phyloP scores from a whole-genome alignment of 306 rosid species.

The Trifolium dubium region DNA sequence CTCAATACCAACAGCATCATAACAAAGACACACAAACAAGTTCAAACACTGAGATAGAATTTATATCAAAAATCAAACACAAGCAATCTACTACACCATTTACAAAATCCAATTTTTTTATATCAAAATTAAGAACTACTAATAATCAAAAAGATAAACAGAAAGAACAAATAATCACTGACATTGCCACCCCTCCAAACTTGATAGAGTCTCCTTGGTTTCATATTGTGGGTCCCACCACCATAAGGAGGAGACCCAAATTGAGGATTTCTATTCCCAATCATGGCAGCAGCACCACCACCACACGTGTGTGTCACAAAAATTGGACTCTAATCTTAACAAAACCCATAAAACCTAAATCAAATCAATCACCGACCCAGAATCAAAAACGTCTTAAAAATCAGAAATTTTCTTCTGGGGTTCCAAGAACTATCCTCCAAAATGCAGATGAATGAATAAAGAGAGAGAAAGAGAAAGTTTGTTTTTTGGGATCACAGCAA shows the following conservation, averaged over 20 bases:
- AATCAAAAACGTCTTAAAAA: conserved; percentile 32
- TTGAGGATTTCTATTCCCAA: conserved; percentile 44
- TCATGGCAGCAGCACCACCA: conserved; percentile 42
- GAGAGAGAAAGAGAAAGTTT: conserved; percentile 17
- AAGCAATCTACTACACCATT: conserved; percentile 8
- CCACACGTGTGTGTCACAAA: conserved; percentile 31
- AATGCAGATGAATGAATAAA: conserved; percentile 38
- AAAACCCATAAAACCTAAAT: conserved; percentile 46
- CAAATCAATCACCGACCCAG: conserved; percentile 30
- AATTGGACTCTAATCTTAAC: conserved; percentile 37
- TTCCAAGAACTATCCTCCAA: conserved; percentile 23
- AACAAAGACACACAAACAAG: conserved; percentile 36
- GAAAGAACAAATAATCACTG: conserved; percentile 45
- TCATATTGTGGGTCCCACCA: conserved; percentile 45
- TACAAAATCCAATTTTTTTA: conserved; percentile 15
- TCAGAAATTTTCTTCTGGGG: conserved; percentile 40
- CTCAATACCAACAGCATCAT: conserved; percentile 15
- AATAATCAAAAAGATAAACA: background rate
- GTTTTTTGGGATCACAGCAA: conserved; percentile 44
- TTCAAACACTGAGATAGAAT: conserved; percentile 37
- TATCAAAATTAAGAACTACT: conserved; percentile 23
- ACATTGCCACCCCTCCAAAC: conserved; percentile 95
- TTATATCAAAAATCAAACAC: background rate
- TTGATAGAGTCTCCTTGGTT: conserved; percentile 73
- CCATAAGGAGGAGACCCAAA: conserved; percentile 47